Evolutionary conservation across 1,284 basidiomycete species (phyloP).

Genomic region (Apiotrichum siamense): DNA sequence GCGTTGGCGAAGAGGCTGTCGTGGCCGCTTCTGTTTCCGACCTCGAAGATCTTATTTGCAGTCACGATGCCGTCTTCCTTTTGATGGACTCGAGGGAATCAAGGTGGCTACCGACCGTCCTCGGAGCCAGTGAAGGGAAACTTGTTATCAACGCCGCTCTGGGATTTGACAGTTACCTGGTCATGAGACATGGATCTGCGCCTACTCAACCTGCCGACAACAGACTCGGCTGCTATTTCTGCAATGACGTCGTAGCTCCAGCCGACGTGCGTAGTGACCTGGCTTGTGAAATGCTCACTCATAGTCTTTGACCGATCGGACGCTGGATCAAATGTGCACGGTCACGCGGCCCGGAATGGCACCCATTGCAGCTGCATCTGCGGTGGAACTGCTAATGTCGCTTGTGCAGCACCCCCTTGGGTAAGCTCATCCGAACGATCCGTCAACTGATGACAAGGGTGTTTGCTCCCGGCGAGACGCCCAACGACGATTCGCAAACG

Average conservation of each 20-base stretch:
- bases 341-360: constrained; percentile 95
- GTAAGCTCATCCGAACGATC: constrained; percentile 50
- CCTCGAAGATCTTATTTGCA: constrained; percentile 70
- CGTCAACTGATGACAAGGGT: constrained; percentile 48
- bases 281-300: background rate
- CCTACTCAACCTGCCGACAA: background rate
- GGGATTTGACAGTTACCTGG: constrained; percentile 92
- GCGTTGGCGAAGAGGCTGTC: constrained; percentile 51
- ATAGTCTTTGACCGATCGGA: constrained; percentile 86
- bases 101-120: constrained; percentile 86
- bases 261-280: constrained; percentile 61
- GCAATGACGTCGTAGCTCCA: constrained; percentile 96
- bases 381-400: constrained; percentile 86
- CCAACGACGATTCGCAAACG: background rate
- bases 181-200: constrained; percentile 80
- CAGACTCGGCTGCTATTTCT: constrained; percentile 86
- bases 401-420: constrained; percentile 83
- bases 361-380: constrained; percentile 81
- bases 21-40: constrained; percentile 56
- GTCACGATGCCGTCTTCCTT: constrained; percentile 84
- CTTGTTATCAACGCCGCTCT: constrained; percentile 92
- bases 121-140: constrained; percentile 79
- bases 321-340: constrained; percentile 98
- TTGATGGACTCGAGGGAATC: constrained; percentile 98
- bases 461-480: constrained; percentile 56